phyloP scores from a whole-genome alignment of 257 asterid species.

The Plantago major region DNA sequence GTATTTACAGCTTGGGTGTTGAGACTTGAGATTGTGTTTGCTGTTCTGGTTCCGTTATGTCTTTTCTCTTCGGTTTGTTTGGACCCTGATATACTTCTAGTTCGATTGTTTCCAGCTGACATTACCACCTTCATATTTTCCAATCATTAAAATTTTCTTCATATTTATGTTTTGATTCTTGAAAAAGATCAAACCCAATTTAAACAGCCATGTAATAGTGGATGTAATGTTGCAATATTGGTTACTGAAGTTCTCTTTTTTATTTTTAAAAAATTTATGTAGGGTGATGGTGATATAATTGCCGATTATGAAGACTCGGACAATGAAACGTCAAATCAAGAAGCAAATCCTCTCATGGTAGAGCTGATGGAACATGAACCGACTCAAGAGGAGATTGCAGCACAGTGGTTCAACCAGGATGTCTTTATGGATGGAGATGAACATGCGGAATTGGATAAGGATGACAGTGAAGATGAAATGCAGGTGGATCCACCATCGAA shows the following conservation, averaged over 20 bases:
- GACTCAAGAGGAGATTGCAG: slow-evolving; percentile 71
- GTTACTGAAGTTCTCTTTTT: not conserved
- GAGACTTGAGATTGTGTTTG: not conserved
- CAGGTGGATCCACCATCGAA: slow-evolving; percentile 25
- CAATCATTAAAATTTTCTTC: too few relatives aligned
- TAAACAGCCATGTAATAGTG: too few relatives aligned
- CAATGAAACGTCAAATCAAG: slow-evolving; percentile 44
- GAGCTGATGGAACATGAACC: slow-evolving; percentile 60
- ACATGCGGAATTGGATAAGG: slow-evolving; percentile 35
- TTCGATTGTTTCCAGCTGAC: too few relatives aligned
- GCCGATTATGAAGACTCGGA: slow-evolving; percentile 60
- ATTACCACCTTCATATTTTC: too few relatives aligned
- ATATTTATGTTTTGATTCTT: too few relatives aligned
- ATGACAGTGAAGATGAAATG: slow-evolving; percentile 79
- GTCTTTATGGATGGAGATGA: slow-evolving; percentile 71
- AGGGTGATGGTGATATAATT: slow-evolving; percentile 48
- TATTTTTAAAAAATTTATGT: not conserved
- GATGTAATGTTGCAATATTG: not conserved
- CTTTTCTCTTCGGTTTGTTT: too few relatives aligned
- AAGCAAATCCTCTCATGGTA: slow-evolving; percentile 78
- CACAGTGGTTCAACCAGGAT: slow-evolving; percentile 91
- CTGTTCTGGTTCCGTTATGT: too few relatives aligned
- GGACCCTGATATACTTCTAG: too few relatives aligned
- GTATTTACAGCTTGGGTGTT: not conserved
- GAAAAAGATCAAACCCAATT: too few relatives aligned